Evolutionary conservation across 2,329 filamentous ascomycete species (phyloP), one percentile per base, ranked within the genome.

Genomic region (Xylaria digitata): DNA sequence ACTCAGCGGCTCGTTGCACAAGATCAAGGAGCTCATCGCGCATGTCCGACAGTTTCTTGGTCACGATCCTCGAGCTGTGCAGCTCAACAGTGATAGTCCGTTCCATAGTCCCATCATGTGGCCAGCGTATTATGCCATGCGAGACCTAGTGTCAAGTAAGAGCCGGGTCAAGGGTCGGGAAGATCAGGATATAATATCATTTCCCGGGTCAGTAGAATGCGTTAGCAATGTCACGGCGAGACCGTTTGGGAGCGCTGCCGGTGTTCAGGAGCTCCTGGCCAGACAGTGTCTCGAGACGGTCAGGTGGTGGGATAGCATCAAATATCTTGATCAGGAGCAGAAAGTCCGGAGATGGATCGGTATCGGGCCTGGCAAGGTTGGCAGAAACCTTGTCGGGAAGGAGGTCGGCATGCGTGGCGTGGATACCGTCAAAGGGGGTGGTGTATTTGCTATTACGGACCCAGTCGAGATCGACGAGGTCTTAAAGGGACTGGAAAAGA

Each of bases 61-160:
- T 11, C 94, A 97, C 77, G 95, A 97, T 79, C 94, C 95, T 3
- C 86, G 95, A 60, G 92, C 93, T 11, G 94, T 98, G 53, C 85
- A 92, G 65, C 82, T 98, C 70, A 96, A 95, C 80, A 92, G 91
- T 76, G 93, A 97, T 75, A 92, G 89, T 68, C 94, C 94, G 0
- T 97, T 97, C 75, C 94, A 97, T 82, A 95, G 91, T 76, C 92
- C 93, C 17, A 88, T 97, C 70, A 97, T 98, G 94, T 87, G 88
- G 77, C 94, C 94, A 0, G 94, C 94, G 1, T 89, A 92, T 32
- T 84, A 86, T 6, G 87, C 91, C 42, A 92, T 97, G 89, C 87
- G 85, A 71, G 82, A 83, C 42, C 82, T 95, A 58, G 82, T 97
- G 23, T 83, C 88, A 34, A 83, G 82, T 32, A 85, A 84, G 72